Evolutionary conservation across 225 moss, liverwort and hornwort species (phyloP).

Genomic region (Marchantia polymorpha): DNA sequence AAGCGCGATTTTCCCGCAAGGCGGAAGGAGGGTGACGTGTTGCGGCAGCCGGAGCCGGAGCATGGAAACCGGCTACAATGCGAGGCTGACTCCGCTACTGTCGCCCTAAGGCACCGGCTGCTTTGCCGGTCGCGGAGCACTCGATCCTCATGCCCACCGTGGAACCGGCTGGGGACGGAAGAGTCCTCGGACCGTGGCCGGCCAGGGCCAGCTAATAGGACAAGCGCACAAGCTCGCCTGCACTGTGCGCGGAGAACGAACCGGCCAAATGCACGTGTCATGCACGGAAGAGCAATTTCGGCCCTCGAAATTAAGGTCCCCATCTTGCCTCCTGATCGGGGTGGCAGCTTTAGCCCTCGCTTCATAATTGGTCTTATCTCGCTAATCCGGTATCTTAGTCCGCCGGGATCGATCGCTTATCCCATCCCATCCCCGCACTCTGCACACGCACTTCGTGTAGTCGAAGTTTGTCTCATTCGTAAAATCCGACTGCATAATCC

Average conservation of each 20-base stretch:
- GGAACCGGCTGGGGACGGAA: neutral
- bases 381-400: too few species aligned
- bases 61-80: conserved; percentile 3
- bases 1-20: neutral
- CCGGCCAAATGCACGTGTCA: neutral
- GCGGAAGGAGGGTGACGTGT: neutral
- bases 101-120: conserved; percentile 2
- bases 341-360: too few species aligned
- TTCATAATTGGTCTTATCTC: too few species aligned
- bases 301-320: too few species aligned
- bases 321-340: too few species aligned
- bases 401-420: too few species aligned
- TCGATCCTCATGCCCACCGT: neutral
- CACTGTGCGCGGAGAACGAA: neutral
- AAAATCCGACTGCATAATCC: too few species aligned
- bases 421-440: too few species aligned
- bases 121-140: neutral
- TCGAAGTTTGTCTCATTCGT: too few species aligned
- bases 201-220: conserved; percentile 7
- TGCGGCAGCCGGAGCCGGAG: neutral
- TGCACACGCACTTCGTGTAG: too few species aligned
- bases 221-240: neutral
- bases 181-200: conserved; percentile 10
- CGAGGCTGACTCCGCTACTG: neutral
- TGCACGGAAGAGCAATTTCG: neutral